Evolutionary conservation across 495 filamentous ascomycete species (phyloP), one percentile per base, ranked within the genome.

Genomic region (Penicillium ucsense): DNA sequence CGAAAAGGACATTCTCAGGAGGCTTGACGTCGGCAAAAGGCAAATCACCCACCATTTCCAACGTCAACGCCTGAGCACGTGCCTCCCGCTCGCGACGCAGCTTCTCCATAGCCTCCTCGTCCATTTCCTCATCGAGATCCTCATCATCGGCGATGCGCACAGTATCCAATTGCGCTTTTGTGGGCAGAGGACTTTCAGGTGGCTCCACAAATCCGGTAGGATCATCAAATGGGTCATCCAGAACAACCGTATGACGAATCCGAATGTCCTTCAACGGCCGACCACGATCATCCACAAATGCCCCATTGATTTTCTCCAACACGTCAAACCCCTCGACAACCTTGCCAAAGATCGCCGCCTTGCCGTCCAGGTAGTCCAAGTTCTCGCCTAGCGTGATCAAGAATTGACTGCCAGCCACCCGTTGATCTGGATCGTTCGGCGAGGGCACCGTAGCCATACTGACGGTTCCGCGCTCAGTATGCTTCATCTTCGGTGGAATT

Each of bases 1-100:
- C 92, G 59, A 98, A 98, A 8, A 98, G 74, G 30, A 98, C 82
- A 60, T 98, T 96, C 67, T 98, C 92, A 1, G 92, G 92, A 5
- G 92, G 92, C 51, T 94, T 95, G 62, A 98, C 91, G 67, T 97
- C 92, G 47, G 92, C 92, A 62, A 95, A 98, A 8, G 92, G 94
- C 47, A 98, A 75, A 65, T 98, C 92, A 27, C 92, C 92, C 62
- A 98, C 89, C 84, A 98, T 95, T 63, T 98, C 92, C 37, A 98
- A 73, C 0, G 92, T 98, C 52, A 98, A 64, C 3, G 92, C 92
- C 61, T 97, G 92, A 4, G 92, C 92, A 49, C 88, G 81, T 2
- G 94, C 94, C 61, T 98, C 92, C 30, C 90, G 80, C 60, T 96
- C 90, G 35, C 88, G 81, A 30, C 91, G 82, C 43, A 79, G 70